phyloP scores from a whole-genome alignment of 2,329 filamentous ascomycete species.

The Penicillium sp. region DNA sequence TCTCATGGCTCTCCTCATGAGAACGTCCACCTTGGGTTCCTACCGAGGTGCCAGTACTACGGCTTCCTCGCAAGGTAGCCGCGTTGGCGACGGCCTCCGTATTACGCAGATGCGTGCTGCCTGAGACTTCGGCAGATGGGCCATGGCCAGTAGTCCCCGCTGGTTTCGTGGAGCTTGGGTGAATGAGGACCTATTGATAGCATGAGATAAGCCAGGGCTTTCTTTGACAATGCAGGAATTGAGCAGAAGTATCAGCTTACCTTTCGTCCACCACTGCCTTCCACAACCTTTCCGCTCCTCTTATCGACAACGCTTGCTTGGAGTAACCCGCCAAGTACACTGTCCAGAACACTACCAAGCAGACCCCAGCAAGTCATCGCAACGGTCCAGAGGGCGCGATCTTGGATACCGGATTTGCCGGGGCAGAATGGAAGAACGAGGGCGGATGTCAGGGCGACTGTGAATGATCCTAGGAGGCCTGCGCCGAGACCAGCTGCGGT shows the following conservation, averaged over 20 bases:
- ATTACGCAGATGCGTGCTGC: constrained; percentile 34
- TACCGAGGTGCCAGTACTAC: constrained; percentile 24
- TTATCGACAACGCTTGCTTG: constrained; percentile 88
- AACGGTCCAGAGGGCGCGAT: constrained; percentile 56
- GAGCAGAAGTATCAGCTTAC: constrained; percentile 44
- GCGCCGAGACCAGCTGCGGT: constrained; percentile 75
- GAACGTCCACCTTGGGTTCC: constrained; percentile 22
- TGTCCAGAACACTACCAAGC: constrained; percentile 84
- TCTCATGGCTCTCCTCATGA: constrained; percentile 56
- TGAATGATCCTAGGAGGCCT: constrained; percentile 73
- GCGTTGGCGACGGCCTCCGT: constrained; percentile 40
- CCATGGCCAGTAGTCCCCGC: constrained; percentile 22
- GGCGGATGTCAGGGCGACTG: constrained; percentile 71
- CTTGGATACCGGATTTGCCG: constrained; percentile 55
- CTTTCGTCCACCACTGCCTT: constrained; percentile 76
- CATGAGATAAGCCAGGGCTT: not conserved
- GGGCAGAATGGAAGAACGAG: constrained; percentile 72
- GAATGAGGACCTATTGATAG: constrained; percentile 42
- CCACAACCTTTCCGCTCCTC: constrained; percentile 83
- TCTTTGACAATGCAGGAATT: not conserved
- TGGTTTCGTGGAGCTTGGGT: constrained; percentile 40
- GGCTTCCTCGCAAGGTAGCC: constrained; percentile 34
- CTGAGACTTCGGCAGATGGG: constrained; percentile 22
- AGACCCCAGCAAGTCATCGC: constrained; percentile 74
- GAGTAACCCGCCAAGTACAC: constrained; percentile 80